Conservation (phyloP, 1,139 yeast species). For the Taphrina populina region DNA sequence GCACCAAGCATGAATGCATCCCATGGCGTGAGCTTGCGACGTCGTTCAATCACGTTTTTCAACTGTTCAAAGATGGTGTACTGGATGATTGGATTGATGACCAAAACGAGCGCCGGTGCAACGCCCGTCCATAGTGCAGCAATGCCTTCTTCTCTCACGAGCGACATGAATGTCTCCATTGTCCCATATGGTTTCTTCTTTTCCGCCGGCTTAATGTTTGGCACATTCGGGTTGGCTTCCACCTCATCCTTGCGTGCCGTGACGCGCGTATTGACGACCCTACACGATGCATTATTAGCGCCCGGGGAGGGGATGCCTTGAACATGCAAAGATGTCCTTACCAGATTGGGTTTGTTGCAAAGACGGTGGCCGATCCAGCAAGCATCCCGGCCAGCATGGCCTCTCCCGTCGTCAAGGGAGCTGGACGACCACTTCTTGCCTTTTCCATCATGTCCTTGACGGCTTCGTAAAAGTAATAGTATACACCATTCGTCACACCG, state of each 20-base stretch:
- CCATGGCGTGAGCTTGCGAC: constrained; percentile 51
- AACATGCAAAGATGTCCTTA: constrained; percentile 46
- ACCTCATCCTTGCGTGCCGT: constrained; percentile 36
- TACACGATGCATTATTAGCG: constrained; percentile 68
- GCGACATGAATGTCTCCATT: constrained; percentile 57
- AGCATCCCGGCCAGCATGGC: constrained; percentile 77
- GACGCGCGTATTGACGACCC: constrained; percentile 40
- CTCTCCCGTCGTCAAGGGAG: constrained; percentile 57
- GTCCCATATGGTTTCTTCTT: constrained; percentile 46
- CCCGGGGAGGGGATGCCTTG: constrained; percentile 81
- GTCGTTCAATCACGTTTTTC: constrained; percentile 62
- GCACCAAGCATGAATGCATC: constrained; percentile 89
- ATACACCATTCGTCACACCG: constrained; percentile 79
- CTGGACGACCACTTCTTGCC: constrained; percentile 39
- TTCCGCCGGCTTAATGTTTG: constrained; percentile 27
- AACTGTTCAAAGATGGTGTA: constrained; percentile 88
- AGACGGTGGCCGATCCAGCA: constrained; percentile 84
- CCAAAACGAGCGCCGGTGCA: constrained; percentile 78
- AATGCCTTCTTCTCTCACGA: constrained; percentile 69
- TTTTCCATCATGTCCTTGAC: constrained; percentile 58
- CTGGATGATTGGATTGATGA: constrained; percentile 84
- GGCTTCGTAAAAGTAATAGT: constrained; percentile 85
- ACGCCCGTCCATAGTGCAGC: constrained; percentile 70
- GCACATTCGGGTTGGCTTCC: constrained; percentile 30
- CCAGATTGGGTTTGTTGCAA: constrained; percentile 93